Evolutionary conservation across 83 land plant species (phyloP).

Genomic region (Isoetes engelmannii): DNA sequence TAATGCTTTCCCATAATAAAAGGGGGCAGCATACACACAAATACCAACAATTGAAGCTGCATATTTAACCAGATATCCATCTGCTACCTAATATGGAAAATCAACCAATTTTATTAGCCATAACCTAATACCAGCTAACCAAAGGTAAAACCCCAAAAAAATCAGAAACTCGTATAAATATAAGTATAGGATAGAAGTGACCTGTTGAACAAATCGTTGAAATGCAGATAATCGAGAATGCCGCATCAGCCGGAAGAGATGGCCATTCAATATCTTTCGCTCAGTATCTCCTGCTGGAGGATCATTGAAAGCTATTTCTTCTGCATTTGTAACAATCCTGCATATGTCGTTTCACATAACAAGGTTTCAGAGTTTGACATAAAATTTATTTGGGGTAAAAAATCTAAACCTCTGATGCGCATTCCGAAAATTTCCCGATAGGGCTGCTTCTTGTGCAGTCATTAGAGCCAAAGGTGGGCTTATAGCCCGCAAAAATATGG

Average conservation of each 20-base stretch:
- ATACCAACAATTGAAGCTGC: slow-evolving; percentile 38
- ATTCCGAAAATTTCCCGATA: slow-evolving; percentile 39
- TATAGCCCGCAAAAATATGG: slow-evolving; percentile 33
- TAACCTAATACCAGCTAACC: too few species aligned
- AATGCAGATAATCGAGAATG: slow-evolving; percentile 37
- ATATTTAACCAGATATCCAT: slow-evolving; percentile 40
- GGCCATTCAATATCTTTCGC: slow-evolving; percentile 35
- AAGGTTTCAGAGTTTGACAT: too few species aligned
- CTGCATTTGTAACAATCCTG: slow-evolving; percentile 43
- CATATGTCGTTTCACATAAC: neutral
- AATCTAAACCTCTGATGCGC: slow-evolving; percentile 41
- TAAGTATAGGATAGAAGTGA: too few species aligned
- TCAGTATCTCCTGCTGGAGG: slow-evolving; percentile 46
- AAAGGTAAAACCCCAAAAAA: too few species aligned
- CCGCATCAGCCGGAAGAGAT: slow-evolving; percentile 31
- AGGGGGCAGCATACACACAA: slow-evolving; percentile 46
- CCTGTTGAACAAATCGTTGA: slow-evolving; percentile 45
- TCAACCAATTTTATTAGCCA: too few species aligned
- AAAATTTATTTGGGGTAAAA: too few species aligned
- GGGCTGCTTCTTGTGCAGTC: slow-evolving; percentile 43
- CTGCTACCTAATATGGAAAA: slow-evolving; percentile 43
- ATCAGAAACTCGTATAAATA: too few species aligned
- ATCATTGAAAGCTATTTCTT: slow-evolving; percentile 48
- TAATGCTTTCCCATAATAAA: slow-evolving; percentile 28
- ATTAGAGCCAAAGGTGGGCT: slow-evolving; percentile 43